Percentiles rank a stretch among this genome's conserved stretches.
Evolutionary conservation across 169 alveolate species (phyloP).

Genomic region (Eimeria necatrix): DNA sequence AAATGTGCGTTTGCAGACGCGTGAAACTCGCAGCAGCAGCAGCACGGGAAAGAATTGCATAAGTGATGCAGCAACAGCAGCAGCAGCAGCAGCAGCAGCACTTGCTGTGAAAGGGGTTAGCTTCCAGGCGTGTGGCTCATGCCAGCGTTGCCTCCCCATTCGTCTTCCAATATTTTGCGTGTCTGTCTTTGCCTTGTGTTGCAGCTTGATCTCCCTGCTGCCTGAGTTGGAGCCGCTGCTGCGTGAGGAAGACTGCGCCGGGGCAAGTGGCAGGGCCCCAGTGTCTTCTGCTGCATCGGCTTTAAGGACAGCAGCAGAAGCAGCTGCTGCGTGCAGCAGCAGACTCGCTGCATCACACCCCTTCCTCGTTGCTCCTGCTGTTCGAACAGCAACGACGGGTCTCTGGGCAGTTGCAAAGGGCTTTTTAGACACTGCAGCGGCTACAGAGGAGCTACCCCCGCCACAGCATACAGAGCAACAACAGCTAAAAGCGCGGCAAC

Average conservation of each 20-base stretch:
- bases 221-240: constrained; percentile 67
- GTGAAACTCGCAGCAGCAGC: constrained; percentile 2
- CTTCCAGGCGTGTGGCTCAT: too few relatives aligned
- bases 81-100: constrained; percentile 6
- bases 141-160: too few relatives aligned
- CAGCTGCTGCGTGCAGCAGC: constrained; percentile 75
- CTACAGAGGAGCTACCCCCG: background rate
- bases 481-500: background rate
- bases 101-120: background rate
- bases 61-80: constrained; percentile 12
- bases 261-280: background rate
- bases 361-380: constrained; percentile 49
- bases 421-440: background rate
- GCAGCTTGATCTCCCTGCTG: constrained; percentile 35
- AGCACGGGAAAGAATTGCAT: background rate
- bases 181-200: background rate
- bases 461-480: constrained; percentile 20
- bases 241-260: constrained; percentile 23
- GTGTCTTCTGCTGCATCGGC: constrained; percentile 26
- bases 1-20: background rate
- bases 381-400: constrained; percentile 45
- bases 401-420: constrained; percentile 74
- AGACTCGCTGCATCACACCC: constrained; percentile 55
- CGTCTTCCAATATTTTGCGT: background rate
- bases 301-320: constrained; percentile 71